Conservation (phyloP, 2,329 filamentous ascomycete genomes). For the Colletotrichum sp. region DNA sequence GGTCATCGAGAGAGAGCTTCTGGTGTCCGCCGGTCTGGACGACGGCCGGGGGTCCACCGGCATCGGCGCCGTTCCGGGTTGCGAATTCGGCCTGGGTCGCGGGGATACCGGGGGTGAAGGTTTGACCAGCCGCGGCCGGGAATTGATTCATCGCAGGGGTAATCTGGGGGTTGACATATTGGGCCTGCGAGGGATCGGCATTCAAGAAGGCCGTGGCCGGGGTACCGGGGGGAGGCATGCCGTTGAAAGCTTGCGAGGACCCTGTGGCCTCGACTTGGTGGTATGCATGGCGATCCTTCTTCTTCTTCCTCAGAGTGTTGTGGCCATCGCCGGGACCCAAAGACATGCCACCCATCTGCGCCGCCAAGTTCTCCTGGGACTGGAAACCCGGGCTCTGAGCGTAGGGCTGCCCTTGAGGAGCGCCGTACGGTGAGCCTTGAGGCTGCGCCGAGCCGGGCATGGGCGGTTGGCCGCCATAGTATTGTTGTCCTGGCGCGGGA, state of each 20-base stretch:
- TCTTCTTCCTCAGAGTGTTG: constrained; percentile 70
- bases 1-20: constrained; percentile 87
- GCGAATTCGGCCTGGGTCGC: constrained; percentile 27
- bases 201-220: constrained; percentile 48
- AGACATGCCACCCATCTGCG: constrained; percentile 81
- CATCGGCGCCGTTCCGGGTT: constrained; percentile 39
- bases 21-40: constrained; percentile 70
- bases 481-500: constrained; percentile 41
- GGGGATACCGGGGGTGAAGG: constrained; percentile 31
- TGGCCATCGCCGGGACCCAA: constrained; percentile 57
- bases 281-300: constrained; percentile 94
- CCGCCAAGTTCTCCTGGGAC: constrained; percentile 58
- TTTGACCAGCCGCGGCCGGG: constrained; percentile 59
- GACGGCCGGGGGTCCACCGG: constrained; percentile 45
- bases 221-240: constrained; percentile 63
- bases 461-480: constrained; percentile 40
- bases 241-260: constrained; percentile 73
- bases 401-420: constrained; percentile 33
- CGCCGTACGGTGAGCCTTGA: constrained; percentile 34
- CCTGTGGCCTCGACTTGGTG: constrained; percentile 80
- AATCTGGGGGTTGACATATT: constrained; percentile 50
- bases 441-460: constrained; percentile 30
- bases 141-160: constrained; percentile 62
- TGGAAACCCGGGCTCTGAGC: constrained; percentile 35
- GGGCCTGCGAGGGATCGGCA: constrained; percentile 30